phyloP scores from a whole-genome alignment of 306 rosid species.

The Macrotyloma uniflorum region DNA sequence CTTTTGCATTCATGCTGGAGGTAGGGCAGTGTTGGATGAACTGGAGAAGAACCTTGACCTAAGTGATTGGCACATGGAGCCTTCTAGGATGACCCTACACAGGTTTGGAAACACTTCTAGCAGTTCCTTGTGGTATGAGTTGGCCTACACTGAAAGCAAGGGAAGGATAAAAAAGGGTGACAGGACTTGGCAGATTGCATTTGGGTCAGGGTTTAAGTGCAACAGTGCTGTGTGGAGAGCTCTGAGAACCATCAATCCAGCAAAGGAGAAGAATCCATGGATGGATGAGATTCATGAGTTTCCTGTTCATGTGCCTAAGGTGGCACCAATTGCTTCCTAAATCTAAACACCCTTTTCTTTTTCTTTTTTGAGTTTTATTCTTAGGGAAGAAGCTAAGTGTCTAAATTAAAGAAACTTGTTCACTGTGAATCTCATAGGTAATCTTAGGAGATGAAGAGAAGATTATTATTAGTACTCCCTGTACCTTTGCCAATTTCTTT shows the following conservation, averaged over 20 bases:
- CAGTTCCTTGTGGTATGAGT: conserved; percentile 88
- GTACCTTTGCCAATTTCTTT: background rate
- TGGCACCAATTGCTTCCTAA: conserved; percentile 47
- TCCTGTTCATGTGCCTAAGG: conserved; percentile 77
- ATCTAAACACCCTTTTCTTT: background rate
- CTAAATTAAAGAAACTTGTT: background rate
- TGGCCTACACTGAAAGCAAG: conserved; percentile 83
- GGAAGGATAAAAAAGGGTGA: conserved; percentile 80
- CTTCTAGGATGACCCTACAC: conserved; percentile 84
- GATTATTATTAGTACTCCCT: background rate
- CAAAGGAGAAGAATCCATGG: conserved; percentile 82
- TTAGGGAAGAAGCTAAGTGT: background rate
- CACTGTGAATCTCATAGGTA: background rate
- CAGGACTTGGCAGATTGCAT: conserved; percentile 91
- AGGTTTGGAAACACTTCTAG: conserved; percentile 92
- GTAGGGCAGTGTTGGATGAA: conserved; percentile 82
- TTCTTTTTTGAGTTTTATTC: background rate
- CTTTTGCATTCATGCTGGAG: conserved; percentile 87
- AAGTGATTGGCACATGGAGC: conserved; percentile 90
- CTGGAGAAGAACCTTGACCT: conserved; percentile 77
- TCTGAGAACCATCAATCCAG: conserved; percentile 63
- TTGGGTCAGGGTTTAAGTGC: conserved; percentile 95
- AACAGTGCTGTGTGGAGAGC: conserved; percentile 93
- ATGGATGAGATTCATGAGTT: conserved; percentile 79
- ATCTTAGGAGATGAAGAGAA: background rate